Percentiles rank a stretch among this genome's conserved stretches.
phyloP scores from a whole-genome alignment of 164 flowering plant species.

The Protea cynaroides region DNA sequence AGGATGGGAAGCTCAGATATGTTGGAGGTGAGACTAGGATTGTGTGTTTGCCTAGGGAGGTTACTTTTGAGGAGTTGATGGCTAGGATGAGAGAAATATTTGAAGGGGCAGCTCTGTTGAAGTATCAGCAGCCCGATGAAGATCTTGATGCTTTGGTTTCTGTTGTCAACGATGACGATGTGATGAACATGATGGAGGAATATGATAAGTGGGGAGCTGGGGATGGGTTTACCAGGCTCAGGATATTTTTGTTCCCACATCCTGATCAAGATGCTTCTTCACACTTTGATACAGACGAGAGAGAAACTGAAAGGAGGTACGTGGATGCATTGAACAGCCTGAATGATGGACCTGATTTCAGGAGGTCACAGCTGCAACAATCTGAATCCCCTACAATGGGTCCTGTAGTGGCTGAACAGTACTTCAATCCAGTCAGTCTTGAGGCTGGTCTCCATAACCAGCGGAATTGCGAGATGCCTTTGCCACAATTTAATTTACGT shows the following conservation, averaged over 20 bases:
- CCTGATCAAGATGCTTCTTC: slow-evolving; percentile 56
- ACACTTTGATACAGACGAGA: slow-evolving; percentile 67
- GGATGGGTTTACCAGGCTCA: slow-evolving; percentile 75
- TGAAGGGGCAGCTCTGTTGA: slow-evolving; percentile 59
- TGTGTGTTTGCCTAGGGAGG: slow-evolving; percentile 67
- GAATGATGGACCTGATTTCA: slow-evolving; percentile 50
- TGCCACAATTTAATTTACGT: slow-evolving; percentile 44
- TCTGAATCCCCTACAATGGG: slow-evolving; percentile 36
- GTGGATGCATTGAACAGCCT: slow-evolving; percentile 93
- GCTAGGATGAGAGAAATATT: slow-evolving; percentile 73
- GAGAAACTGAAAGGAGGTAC: slow-evolving; percentile 82
- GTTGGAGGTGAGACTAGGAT: slow-evolving; percentile 98
- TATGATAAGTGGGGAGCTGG: slow-evolving; percentile 84
- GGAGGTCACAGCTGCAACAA: slow-evolving; percentile 43
- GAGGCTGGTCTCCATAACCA: slow-evolving; percentile 48
- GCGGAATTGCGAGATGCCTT: slow-evolving; percentile 44
- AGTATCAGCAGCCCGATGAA: slow-evolving; percentile 98
- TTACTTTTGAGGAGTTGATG: slow-evolving; percentile 69
- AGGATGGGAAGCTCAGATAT: slow-evolving; percentile 88
- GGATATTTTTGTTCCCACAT: slow-evolving; percentile 73
- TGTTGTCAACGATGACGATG: slow-evolving; percentile 96
- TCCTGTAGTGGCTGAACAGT: slow-evolving; percentile 40
- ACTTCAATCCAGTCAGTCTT: slow-evolving; percentile 35
- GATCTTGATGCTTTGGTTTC: slow-evolving; percentile 98
- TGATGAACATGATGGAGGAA: slow-evolving; percentile 97